A percentile compares a stretch with the other conserved stretches of the same genome.
phyloP scores from a whole-genome alignment of 306 rosid genomes.

The Malus asiatica region DNA sequence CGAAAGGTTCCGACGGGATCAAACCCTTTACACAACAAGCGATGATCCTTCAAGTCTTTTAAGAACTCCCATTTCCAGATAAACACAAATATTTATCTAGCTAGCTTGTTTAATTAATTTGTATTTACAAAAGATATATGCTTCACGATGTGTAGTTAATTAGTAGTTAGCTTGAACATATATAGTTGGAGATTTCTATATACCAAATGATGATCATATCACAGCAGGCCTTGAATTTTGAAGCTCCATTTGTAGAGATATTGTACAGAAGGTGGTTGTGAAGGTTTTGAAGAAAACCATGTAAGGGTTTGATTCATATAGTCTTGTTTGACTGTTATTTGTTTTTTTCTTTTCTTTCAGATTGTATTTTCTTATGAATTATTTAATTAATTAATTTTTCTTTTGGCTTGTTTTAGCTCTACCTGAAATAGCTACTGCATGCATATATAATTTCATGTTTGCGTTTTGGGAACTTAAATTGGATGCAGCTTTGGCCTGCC shows the following conservation, averaged over 20 bases:
- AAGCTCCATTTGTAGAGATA: conserved; percentile 33
- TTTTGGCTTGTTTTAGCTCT: not conserved
- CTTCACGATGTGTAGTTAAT: not conserved
- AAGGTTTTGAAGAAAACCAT: conserved; percentile 5
- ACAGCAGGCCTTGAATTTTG: conserved; percentile 11
- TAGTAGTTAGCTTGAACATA: not conserved
- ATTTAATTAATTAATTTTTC: not conserved
- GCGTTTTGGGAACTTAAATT: not conserved
- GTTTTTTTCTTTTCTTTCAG: not conserved
- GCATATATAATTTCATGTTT: not conserved
- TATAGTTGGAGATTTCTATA: not conserved
- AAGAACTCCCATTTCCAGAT: not conserved
- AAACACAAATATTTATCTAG: not conserved
- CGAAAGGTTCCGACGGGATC: conserved; percentile 89
- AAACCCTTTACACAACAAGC: conserved; percentile 91
- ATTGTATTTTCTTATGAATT: not conserved
- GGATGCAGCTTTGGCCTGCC: not conserved
- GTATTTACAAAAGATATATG: not conserved
- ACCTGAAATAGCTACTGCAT: not conserved
- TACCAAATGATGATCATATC: not conserved
- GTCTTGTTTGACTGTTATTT: not conserved
- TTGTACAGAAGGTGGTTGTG: conserved; percentile 52
- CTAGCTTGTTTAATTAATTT: not conserved
- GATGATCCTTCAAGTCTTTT: conserved; percentile 38
- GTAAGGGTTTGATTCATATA: conserved; percentile 12